Base-by-base conservation (phyloP, 1,284 basidiomycete genomes). In the Fomitopsis pinicola region DNA sequence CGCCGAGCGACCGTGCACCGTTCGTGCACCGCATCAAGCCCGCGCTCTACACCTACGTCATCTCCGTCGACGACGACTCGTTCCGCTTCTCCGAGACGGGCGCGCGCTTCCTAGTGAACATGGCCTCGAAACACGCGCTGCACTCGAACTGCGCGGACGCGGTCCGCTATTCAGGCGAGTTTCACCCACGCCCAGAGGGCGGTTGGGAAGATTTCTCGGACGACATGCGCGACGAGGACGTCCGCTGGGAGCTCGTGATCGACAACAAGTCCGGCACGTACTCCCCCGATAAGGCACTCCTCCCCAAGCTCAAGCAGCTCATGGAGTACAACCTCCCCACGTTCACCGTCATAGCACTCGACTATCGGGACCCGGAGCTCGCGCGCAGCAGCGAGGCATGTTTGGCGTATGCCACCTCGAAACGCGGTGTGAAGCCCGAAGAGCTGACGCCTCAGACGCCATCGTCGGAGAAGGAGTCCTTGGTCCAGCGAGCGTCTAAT, bases 241-340 rank as follows among this genome's bases (percentile, higher is more conserved):
- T 85, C 45, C 68, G 78, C 42, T 91, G 89, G 89, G 87, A 91
- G 72, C 71, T 91, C 46, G 86, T 90, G 57, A 81, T 91, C 67
- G 89, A 91, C 71, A 91, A 91, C 68, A 89, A 90, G 69, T 87
- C 84, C 63, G 89, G 89, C 42, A 91, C 88, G 55, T 91, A 91
- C 69, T 79, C 86, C 19, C 89, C 89, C 3, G 83, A 89, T 70
- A 77, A 80, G 63, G 72, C 64, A 60, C 66, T 89, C 65, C 73
- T 91, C 7, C 82, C 84, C 2, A 70, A 54, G 35, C 52, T 90
- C 63, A 81, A 82, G 71, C 77, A 74, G 62, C 72, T 88, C 19
- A 68, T 91, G 59, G 83, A 88, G 73, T 79, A 81, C 66, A 92
- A 93, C 70, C 91, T 93, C 69, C 78, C 52, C 17, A 17, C 35